Percentiles rank a stretch among this genome's conserved stretches.
Evolutionary conservation across 306 rosid species (phyloP).

Genomic region (Vigna mungo): DNA sequence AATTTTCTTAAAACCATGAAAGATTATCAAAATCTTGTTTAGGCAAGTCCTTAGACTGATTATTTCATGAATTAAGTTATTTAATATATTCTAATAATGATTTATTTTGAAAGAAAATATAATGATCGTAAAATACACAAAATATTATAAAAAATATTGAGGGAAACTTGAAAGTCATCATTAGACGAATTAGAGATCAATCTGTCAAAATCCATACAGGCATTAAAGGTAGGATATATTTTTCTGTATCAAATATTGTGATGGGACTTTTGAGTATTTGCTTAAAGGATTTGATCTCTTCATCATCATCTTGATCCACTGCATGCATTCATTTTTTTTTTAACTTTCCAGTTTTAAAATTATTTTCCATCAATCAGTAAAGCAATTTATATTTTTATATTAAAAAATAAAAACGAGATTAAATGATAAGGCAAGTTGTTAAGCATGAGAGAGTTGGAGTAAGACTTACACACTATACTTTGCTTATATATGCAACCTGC

Average conservation of each 20-base stretch:
- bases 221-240: not conserved
- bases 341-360: too few species aligned
- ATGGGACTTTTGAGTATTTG: not conserved
- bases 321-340: not conserved
- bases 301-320: not conserved
- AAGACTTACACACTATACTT: not conserved
- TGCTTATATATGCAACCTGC: not conserved
- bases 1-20: not conserved
- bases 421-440: slow-evolving; percentile 1
- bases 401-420: not conserved
- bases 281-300: not conserved
- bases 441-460: too few species aligned
- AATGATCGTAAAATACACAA: too few species aligned
- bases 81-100: too few species aligned
- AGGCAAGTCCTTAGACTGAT: too few species aligned
- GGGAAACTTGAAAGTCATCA: not conserved
- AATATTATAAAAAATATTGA: not conserved
- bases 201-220: not conserved
- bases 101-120: too few species aligned
- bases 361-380: too few species aligned
- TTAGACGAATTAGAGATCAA: not conserved
- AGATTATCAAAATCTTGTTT: not conserved
- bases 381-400: not conserved
- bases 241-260: too few species aligned
- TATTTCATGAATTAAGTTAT: too few species aligned